Conservation (phyloP, 2,329 filamentous ascomycete genomes). For the Cladosporium sp. region DNA sequence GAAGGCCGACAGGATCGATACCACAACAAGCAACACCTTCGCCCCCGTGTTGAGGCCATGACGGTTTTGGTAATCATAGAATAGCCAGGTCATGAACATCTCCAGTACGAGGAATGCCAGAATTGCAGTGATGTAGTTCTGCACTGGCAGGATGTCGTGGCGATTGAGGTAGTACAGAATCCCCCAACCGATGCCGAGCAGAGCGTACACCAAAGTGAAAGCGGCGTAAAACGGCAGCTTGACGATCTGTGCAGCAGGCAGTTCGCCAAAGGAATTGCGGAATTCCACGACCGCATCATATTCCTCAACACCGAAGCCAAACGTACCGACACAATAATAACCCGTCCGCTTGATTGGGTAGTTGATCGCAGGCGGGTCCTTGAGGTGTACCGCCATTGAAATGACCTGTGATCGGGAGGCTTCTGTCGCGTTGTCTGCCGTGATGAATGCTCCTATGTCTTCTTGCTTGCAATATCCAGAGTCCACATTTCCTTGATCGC, state of each 20-base stretch:
- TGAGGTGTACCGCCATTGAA: slow-evolving; percentile 76
- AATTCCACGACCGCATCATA: slow-evolving; percentile 85
- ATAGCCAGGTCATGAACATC: slow-evolving; percentile 98
- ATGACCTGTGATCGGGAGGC: slow-evolving; percentile 65
- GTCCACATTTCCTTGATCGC: slow-evolving; percentile 64
- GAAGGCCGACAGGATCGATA: slow-evolving; percentile 87
- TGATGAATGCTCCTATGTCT: slow-evolving; percentile 78
- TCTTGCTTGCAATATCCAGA: slow-evolving; percentile 66
- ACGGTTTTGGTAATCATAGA: slow-evolving; percentile 93
- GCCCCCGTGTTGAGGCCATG: slow-evolving; percentile 77
- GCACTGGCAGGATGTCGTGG: slow-evolving; percentile 88
- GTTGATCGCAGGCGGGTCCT: slow-evolving; percentile 65
- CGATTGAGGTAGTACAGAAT: slow-evolving; percentile 94
- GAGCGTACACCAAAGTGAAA: slow-evolving; percentile 85
- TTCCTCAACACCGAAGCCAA: slow-evolving; percentile 58
- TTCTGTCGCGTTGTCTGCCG: slow-evolving; percentile 68
- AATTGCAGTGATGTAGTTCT: slow-evolving; percentile 98
- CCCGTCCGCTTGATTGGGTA: slow-evolving; percentile 86
- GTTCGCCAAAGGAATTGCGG: slow-evolving; percentile 91
- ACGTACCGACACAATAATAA: slow-evolving; percentile 89
- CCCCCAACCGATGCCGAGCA: slow-evolving; percentile 82
- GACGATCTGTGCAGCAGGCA: slow-evolving; percentile 89
- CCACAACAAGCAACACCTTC: slow-evolving; percentile 80
- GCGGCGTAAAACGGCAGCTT: slow-evolving; percentile 97
- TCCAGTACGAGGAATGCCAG: slow-evolving; percentile 89